Base-by-base conservation (phyloP, 139 green algal species). In the Coelastrella sp. region DNA sequence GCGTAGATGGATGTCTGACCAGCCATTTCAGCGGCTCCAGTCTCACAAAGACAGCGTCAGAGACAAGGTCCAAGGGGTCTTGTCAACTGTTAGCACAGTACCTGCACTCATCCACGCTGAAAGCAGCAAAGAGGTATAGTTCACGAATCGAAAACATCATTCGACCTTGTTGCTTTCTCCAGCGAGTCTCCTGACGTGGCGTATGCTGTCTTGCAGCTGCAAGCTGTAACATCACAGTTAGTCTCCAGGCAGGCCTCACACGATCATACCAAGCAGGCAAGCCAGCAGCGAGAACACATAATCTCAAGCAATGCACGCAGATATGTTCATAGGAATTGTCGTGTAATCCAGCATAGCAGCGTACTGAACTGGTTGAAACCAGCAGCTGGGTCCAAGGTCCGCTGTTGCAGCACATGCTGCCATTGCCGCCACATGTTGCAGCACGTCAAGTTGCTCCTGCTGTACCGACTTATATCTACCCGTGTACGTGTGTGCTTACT, bases 61-160 rank as follows among this genome's bases (percentile, higher is more conserved):
- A 56, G 82, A 87, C 82, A 77, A 64, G 14, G 5, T 87, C 4
- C 32, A 87, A 20, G 82, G 82, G 16, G 65, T 87, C 32, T 59
- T 87, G 22, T 47, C 82, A 6, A 87, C 65, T 17, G 13, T 87
- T 20, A 32, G 8, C 6, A 87, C n/a, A 64, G 16, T 87, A 11
- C 82, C 82, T 65, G 32, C 82, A 14, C 82, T 87, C 4, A 79
- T 87, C 0, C 82, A 87, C 54, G 82, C 82, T 66, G 82, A 87
- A 5, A 79, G 64, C 11, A 78, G 65, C 82, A 87, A 87, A 14
- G 65, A 87, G 82, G 82, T 87, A 19, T 56, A 16, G 17, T 85
- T 23, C 32, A 22, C 58, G 32, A 32, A 64, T 5, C n/a, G n/a
- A n/a, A n/a, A n/a, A n/a, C n/a, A n/a, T n/a, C n/a, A n/a, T n/a